Evolutionary conservation across 2,329 filamentous ascomycete genomes (phyloP).

Genomic region (Alternaria brassicae): DNA sequence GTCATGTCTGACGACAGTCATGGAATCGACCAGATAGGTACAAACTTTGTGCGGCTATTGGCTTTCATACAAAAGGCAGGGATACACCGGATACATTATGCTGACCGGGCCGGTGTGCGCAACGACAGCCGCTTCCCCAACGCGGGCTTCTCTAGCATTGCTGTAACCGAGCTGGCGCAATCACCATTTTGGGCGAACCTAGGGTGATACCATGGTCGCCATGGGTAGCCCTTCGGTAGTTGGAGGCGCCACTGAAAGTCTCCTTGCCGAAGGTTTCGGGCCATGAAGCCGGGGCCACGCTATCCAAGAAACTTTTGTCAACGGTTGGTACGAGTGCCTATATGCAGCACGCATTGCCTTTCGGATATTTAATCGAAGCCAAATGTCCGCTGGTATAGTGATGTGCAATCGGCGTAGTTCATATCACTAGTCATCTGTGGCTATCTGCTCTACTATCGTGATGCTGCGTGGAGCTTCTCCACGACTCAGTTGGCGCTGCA

Average conservation of each 20-base stretch:
- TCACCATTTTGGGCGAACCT: conserved; percentile 41
- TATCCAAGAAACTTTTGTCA: conserved; percentile 7
- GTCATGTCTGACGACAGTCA: conserved; percentile 96
- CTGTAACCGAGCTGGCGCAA: conserved; percentile 35
- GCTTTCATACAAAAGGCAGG: conserved; percentile 73
- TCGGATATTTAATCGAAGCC: not conserved
- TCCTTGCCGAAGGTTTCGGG: conserved; percentile 16
- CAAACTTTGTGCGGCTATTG: conserved; percentile 77
- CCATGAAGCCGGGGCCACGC: conserved; percentile 12
- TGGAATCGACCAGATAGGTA: conserved; percentile 83
- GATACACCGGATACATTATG: conserved; percentile 63
- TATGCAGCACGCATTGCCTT: conserved; percentile 23
- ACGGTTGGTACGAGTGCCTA: conserved; percentile 15
- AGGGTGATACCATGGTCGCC: conserved; percentile 17
- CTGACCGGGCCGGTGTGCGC: conserved; percentile 34
- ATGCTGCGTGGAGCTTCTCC: conserved; percentile 19
- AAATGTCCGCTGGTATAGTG: conserved; percentile 7
- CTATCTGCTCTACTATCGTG: not conserved
- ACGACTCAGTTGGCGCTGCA: conserved; percentile 31
- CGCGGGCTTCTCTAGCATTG: conserved; percentile 46
- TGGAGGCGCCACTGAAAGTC: conserved; percentile 15
- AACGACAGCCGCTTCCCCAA: conserved; percentile 45
- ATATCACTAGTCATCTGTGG: not conserved
- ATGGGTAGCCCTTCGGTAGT: conserved; percentile 5
- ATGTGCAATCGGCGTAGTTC: not conserved